A percentile compares a stretch with the other conserved stretches of the same genome.
Evolutionary conservation across 164 flowering plant genomes (phyloP).

Genomic region (Santalum album): DNA sequence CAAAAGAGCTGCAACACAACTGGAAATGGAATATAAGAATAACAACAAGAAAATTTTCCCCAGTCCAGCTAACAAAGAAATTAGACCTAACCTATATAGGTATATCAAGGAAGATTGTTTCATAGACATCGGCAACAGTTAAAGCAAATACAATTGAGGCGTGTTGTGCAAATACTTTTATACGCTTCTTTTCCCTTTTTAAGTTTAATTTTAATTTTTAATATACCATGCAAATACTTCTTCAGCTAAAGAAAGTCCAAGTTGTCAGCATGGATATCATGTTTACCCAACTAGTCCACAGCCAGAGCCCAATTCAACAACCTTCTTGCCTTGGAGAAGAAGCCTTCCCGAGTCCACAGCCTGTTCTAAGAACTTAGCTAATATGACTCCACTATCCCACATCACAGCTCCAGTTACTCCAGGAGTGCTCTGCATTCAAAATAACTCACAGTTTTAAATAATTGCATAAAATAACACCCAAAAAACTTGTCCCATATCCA

Average conservation of each 20-base stretch:
- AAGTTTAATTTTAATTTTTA: no score
- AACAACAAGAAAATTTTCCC: not conserved
- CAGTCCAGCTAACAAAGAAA: not conserved
- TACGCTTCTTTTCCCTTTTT: no score
- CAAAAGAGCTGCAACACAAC: constrained; percentile 81
- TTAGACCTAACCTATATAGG: no score
- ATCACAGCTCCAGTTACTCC: constrained; percentile 92
- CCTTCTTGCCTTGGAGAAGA: constrained; percentile 58
- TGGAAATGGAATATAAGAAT: constrained; percentile 20
- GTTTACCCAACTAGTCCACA: constrained; percentile 86
- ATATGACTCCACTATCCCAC: constrained; percentile 93
- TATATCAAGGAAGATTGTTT: no score
- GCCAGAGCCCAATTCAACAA: constrained; percentile 83
- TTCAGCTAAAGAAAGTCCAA: not conserved
- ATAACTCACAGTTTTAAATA: not conserved
- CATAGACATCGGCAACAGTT: no score
- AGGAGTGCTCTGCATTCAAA: constrained; percentile 39
- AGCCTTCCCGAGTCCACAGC: constrained; percentile 58
- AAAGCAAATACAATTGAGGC: no score
- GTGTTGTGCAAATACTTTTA: no score
- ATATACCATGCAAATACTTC: no score
- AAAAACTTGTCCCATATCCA: no score
- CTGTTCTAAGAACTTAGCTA: constrained; percentile 84
- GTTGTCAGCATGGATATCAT: not conserved
- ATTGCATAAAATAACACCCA: no score